Conservation (phyloP, 805 yeast species). For the Yamadazyma sp. region DNA sequence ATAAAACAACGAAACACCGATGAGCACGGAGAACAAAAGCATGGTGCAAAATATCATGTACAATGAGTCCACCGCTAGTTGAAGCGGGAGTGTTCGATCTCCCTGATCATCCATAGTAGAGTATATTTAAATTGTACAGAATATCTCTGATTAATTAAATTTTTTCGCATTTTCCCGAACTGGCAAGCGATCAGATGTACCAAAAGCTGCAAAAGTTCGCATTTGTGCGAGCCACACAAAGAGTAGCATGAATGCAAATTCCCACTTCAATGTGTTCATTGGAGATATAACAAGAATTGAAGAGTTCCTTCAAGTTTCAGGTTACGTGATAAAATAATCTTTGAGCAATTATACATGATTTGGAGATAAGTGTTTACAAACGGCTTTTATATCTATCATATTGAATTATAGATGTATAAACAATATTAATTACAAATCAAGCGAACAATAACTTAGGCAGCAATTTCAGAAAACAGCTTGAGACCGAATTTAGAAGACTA, state of each 20-base stretch:
- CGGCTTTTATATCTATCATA: slow-evolving; percentile 17
- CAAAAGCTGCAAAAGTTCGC: no score
- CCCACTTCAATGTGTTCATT: no score
- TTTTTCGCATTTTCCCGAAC: slow-evolving; percentile 8
- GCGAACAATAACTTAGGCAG: slow-evolving; percentile 15
- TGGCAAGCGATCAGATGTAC: no score
- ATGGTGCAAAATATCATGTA: slow-evolving; percentile 38
- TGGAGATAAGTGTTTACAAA: no score
- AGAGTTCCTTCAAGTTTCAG: no score
- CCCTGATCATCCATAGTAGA: slow-evolving; percentile 1
- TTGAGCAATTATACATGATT: no score
- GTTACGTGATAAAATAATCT: no score
- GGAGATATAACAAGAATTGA: no score
- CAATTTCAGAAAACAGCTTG: slow-evolving; percentile 2
- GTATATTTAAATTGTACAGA: not conserved
- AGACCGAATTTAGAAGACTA: slow-evolving; percentile 4
- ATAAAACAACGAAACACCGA: slow-evolving; percentile 41
- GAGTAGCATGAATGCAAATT: no score
- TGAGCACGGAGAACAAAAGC: slow-evolving; percentile 29
- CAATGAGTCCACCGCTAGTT: slow-evolving; percentile 26
- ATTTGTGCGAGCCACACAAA: no score
- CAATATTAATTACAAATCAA: slow-evolving; percentile 14
- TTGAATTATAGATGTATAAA: slow-evolving; percentile 17
- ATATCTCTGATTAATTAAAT: no score
- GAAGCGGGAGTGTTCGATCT: slow-evolving; percentile 9